Evolutionary conservation across 768 basidiomycete species (phyloP).

Genomic region (Tylopilus vinaceipallidus): DNA sequence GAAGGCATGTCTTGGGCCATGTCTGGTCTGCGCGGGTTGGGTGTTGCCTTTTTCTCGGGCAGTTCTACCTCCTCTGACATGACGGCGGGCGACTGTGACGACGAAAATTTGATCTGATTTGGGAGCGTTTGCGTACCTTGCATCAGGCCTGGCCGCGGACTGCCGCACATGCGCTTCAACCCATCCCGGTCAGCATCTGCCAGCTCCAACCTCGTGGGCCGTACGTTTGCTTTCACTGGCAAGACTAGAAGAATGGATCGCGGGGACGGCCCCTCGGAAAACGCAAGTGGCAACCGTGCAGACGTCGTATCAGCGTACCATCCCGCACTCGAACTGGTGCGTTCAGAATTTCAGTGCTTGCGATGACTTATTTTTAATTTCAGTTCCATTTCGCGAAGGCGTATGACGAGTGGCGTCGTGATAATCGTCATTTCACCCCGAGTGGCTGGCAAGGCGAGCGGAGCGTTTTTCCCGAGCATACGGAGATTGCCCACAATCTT

Average conservation of each 20-base stretch:
- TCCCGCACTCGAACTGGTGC: neutral
- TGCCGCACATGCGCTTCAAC: slow-evolving; percentile 16
- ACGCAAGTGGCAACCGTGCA: too few species aligned
- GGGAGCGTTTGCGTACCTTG: slow-evolving; percentile 23
- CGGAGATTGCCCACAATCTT: neutral
- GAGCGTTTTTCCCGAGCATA: neutral
- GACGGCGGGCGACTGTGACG: slow-evolving; percentile 13
- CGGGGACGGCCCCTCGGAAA: neutral
- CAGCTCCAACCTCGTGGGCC: neutral
- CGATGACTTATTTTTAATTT: slow-evolving; percentile 5
- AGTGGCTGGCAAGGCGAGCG: neutral
- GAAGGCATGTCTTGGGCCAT: slow-evolving; percentile 11
- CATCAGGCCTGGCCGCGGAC: slow-evolving; percentile 13
- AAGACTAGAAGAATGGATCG: neutral
- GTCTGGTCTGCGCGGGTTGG: slow-evolving; percentile 14
- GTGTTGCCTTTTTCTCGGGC: slow-evolving; percentile 24
- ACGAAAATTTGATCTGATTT: slow-evolving; percentile 25
- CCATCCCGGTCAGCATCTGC: neutral
- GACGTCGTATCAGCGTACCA: neutral
- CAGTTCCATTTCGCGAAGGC: neutral
- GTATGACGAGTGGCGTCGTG: slow-evolving; percentile 8
- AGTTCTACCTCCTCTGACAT: slow-evolving; percentile 29
- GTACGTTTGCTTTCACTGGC: neutral
- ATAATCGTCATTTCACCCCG: neutral
- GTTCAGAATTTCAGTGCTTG: neutral